Evolutionary conservation across 2,329 filamentous ascomycete genomes (phyloP), one percentile per base, ranked within the genome.

Genomic region (Fusarium abutilonis): DNA sequence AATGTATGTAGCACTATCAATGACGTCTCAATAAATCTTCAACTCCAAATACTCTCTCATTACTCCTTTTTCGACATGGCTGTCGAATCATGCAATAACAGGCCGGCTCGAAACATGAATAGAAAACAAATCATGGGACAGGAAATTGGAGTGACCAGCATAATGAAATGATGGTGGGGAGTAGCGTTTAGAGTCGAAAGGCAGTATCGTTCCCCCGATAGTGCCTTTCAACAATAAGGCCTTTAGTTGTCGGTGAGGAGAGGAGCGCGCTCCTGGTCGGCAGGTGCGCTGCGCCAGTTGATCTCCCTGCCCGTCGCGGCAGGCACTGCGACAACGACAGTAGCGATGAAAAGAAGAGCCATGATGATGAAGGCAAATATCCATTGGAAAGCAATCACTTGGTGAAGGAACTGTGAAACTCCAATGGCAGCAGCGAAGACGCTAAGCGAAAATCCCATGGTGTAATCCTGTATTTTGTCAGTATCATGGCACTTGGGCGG

Each of bases 281-380:
- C 70, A 36, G 76, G 68, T 6, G 73, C 68, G 38, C 75, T 73
- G 46, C 77, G 77, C 58, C 85, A 85, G 44, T 76, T 78, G 60
- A 82, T 70, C 42, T 87, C 83, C 51, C 82, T 80, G 56, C 88
- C 88, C 11, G 86, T 81, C 71, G 87, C 81, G 19, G 83, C 83
- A 1, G 89, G 89, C 31, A 90, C 76, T 3, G 86, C 89, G 48
- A 92, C 80, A 14, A 83, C 76, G 3, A 91, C 70, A 1, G 90
- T 92, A 15, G 86, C 77, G 17, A 93, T 74, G 73, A 95, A 89
- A 49, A 96, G 84, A 23, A 91, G 73, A 1, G 82, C 85, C 82
- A 94, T 93, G 74, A 96, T 92, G 61, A 87, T 81, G 72, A 96
- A 95, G 31, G 92, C 90, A 74, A 96, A 96, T 76, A 96, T 94